Conservation (phyloP, 164 flowering plant species). For the Berberis vulgaris region DNA sequence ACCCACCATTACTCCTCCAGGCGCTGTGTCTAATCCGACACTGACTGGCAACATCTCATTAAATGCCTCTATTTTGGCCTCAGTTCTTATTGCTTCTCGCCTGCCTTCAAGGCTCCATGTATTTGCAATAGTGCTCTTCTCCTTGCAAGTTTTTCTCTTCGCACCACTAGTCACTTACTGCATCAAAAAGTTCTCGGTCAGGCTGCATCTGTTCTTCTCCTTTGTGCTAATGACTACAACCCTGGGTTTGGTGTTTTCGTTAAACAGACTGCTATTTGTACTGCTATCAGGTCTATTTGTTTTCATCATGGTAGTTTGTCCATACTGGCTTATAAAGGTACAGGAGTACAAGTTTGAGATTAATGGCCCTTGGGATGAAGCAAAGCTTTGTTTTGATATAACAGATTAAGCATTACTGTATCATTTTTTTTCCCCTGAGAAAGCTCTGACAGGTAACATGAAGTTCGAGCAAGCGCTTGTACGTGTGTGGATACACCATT, state of each 20-base stretch:
- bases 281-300: slow-evolving; percentile 46
- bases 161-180: slow-evolving; percentile 77
- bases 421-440: not conserved
- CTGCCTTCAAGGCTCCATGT: slow-evolving; percentile 84
- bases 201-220: slow-evolving; percentile 63
- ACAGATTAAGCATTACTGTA: slow-evolving; percentile 38
- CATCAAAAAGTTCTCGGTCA: slow-evolving; percentile 62
- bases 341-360: slow-evolving; percentile 96
- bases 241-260: slow-evolving; percentile 38
- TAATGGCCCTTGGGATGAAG: slow-evolving; percentile 99
- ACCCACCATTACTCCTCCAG: slow-evolving; percentile 63
- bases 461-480: not conserved
- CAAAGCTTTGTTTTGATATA: slow-evolving; percentile 88
- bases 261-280: slow-evolving; percentile 49
- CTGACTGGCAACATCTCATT: slow-evolving; percentile 76
- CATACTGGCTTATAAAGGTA: slow-evolving; percentile 85
- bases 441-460: not conserved
- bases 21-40: slow-evolving; percentile 60
- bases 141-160: slow-evolving; percentile 87
- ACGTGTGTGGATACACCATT: not conserved
- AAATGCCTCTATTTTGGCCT: slow-evolving; percentile 87
- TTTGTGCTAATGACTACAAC: slow-evolving; percentile 48
- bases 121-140: slow-evolving; percentile 79
- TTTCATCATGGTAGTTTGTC: slow-evolving; percentile 69
- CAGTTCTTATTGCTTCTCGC: slow-evolving; percentile 87